Evolutionary conservation across 495 filamentous ascomycete genomes (phyloP), one percentile per base, ranked within the genome.

Genomic region (Articulospora tetracladia): DNA sequence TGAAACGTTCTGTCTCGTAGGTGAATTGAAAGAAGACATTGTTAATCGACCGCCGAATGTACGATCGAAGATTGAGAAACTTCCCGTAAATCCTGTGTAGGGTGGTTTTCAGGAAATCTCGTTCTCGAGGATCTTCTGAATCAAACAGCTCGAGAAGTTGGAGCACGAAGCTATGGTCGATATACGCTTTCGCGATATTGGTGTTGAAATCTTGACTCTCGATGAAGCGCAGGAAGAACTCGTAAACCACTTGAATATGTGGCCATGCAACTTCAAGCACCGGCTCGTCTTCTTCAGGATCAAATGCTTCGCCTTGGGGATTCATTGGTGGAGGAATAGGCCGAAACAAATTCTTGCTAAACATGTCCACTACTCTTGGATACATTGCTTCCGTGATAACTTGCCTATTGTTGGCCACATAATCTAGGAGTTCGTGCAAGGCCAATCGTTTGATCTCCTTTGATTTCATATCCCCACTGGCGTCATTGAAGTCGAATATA

Each of bases 181-280:
- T 99, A 72, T 94, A 97, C 27, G 90, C 86, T 72, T 99, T 99
- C n/a, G 95, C 94, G 65, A 97, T 96, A 73, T 99, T 99, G 32
- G 94, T 99, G 74, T 99, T 99, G 85, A 99, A 99, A 70, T 99
- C 94, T 72, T 97, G 95, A 72, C 94, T 99, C 70, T 99, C 94
- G 67, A 99, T 99, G 75, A 98, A 99, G 50, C 94, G 79, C 57
- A 99, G 79, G 79, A 99, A 99, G 78, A 99, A 99, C 73, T 99
- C 94, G 69, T 99, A 99, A 26, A 99, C 95, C 34, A 98, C 95
- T 73, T 99, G 94, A 55, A 99, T 99, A 71, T 99, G 94, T 13
- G 94, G 94, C 94, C 94, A 99, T 12, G 94, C 95, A 15, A 99
- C 95, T 76, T 99, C 94, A 58, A 99, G 79, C 8, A 99, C 94